Percentiles rank a stretch among this genome's conserved stretches.
Conservation (phyloP, 2,329 filamentous ascomycete genomes). For the Botrytis sinoallii region DNA sequence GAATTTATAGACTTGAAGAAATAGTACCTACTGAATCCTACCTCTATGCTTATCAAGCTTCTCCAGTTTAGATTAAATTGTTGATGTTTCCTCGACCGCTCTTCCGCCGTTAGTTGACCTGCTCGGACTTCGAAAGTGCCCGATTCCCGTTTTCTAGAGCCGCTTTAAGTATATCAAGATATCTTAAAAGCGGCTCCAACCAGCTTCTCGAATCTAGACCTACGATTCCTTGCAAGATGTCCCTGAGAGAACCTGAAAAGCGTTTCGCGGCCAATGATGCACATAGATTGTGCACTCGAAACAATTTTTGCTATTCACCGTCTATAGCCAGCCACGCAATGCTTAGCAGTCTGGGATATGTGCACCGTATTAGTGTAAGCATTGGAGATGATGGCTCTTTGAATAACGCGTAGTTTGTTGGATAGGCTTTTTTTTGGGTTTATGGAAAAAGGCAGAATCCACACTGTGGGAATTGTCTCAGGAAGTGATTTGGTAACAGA, state of each 20-base stretch:
- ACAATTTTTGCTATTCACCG: background rate
- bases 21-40: background rate
- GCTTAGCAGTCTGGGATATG: background rate
- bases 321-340: background rate
- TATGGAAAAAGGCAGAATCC: background rate
- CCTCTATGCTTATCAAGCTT: constrained; percentile 6
- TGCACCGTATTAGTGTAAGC: background rate
- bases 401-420: background rate
- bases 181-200: background rate
- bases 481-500: background rate
- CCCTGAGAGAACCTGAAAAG: background rate
- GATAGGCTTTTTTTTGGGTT: background rate
- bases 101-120: background rate
- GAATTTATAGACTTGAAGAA: background rate
- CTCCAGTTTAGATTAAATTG: background rate
- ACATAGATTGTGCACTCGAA: background rate
- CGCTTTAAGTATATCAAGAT: background rate
- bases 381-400: background rate
- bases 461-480: background rate
- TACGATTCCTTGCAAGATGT: background rate
- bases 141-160: background rate
- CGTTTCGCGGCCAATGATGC: too few relatives aligned
- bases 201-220: background rate
- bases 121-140: background rate
- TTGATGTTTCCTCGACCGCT: background rate